phyloP scores from a whole-genome alignment of 1,284 basidiomycete species.

The Irpex rosettiformis region DNA sequence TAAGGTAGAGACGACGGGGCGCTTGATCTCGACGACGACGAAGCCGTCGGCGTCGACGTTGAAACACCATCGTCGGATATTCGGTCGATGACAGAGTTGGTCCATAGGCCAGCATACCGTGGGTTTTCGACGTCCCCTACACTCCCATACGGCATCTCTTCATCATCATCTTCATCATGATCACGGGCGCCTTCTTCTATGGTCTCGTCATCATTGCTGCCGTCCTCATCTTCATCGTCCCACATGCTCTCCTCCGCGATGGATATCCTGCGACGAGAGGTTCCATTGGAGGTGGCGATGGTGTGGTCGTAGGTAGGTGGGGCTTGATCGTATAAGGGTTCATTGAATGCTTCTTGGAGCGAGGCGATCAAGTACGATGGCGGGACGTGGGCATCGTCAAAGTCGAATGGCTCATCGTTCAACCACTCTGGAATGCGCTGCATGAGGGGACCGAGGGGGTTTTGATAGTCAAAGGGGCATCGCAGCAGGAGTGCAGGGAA shows the following conservation, averaged over 20 bases:
- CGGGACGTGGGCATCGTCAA: constrained; percentile 11
- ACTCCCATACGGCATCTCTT: not conserved
- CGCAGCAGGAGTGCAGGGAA: not conserved
- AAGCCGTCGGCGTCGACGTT: not conserved
- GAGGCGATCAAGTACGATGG: constrained; percentile 14
- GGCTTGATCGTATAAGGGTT: constrained; percentile 2
- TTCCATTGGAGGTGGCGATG: constrained; percentile 2
- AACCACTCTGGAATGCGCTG: constrained; percentile 13
- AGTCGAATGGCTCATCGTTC: constrained; percentile 4
- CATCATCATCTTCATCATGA: constrained; percentile 11
- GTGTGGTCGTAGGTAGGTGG: constrained; percentile 12
- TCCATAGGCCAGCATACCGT: not conserved
- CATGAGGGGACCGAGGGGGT: not conserved
- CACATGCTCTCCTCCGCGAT: constrained; percentile 10
- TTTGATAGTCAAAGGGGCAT: not conserved
- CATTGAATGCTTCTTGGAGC: constrained; percentile 11
- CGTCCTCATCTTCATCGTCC: constrained; percentile 12
- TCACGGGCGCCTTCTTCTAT: constrained; percentile 10
- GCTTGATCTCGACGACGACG: constrained; percentile 4
- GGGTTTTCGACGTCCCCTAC: not conserved
- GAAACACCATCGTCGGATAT: not conserved
- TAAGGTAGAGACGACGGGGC: constrained; percentile 5
- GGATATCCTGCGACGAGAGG: not conserved
- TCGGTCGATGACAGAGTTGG: not conserved
- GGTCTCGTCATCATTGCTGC: not conserved